Evolutionary conservation across 2,329 filamentous ascomycete genomes (phyloP).

Genomic region (Colletotrichum theobromicola): DNA sequence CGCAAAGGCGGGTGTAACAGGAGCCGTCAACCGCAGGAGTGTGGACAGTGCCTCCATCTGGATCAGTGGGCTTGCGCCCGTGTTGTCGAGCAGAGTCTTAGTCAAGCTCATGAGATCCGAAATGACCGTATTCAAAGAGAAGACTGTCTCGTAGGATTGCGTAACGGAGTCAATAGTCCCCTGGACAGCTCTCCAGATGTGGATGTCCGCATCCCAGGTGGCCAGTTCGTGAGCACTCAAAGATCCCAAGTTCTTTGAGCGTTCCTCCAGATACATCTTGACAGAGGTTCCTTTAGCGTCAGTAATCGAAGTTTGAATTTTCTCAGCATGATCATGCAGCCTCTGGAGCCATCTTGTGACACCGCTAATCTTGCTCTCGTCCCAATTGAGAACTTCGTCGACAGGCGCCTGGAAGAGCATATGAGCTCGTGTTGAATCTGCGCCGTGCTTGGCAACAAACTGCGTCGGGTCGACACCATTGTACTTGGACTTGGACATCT

Average conservation of each 20-base stretch:
- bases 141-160: constrained; percentile 71
- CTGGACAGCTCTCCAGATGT: constrained; percentile 71
- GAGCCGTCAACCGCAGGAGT: constrained; percentile 76
- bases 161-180: constrained; percentile 71
- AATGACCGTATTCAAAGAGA: constrained; percentile 82
- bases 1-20: constrained; percentile 79
- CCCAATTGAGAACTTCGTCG: constrained; percentile 85
- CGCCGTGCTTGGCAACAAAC: constrained; percentile 77
- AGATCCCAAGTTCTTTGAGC: constrained; percentile 30
- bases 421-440: constrained; percentile 84
- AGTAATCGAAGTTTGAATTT: constrained; percentile 25
- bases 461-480: constrained; percentile 85
- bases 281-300: not conserved
- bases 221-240: constrained; percentile 28
- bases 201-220: constrained; percentile 49
- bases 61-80: constrained; percentile 47
- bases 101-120: constrained; percentile 85
- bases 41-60: constrained; percentile 54
- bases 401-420: constrained; percentile 90
- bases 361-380: constrained; percentile 80
- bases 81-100: constrained; percentile 64
- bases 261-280: constrained; percentile 41
- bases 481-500: constrained; percentile 95
- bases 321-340: constrained; percentile 62
- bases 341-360: constrained; percentile 81